A percentile compares a stretch with the other conserved stretches of the same genome.
Evolutionary conservation across 2,329 filamentous ascomycete genomes (phyloP).

Genomic region (Trematosphaeria pertusa): DNA sequence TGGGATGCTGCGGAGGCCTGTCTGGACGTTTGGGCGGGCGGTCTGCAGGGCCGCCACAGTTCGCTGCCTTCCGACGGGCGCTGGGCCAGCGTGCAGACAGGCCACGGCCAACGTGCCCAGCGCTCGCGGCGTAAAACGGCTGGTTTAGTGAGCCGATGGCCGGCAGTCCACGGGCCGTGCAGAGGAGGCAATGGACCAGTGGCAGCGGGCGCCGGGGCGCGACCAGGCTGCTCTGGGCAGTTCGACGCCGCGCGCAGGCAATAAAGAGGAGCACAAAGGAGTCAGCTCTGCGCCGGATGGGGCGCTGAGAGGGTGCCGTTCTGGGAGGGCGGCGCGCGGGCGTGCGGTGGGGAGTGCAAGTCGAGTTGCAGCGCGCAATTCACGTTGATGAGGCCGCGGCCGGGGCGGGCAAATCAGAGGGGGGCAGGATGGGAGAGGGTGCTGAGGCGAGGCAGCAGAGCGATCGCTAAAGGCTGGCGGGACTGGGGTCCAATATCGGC

Average conservation of each 20-base stretch:
- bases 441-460: slow-evolving; percentile 30
- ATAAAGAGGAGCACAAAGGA: neutral
- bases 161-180: slow-evolving; percentile 34
- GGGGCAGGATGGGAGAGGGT: slow-evolving; percentile 6
- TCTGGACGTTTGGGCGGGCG: slow-evolving; percentile 40
- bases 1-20: slow-evolving; percentile 19
- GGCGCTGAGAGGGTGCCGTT: slow-evolving; percentile 3
- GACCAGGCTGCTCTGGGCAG: neutral
- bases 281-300: neutral
- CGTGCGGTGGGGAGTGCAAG: slow-evolving; percentile 7
- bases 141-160: slow-evolving; percentile 30
- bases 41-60: slow-evolving; percentile 37
- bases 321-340: neutral
- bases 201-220: slow-evolving; percentile 10
- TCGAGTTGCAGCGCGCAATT: slow-evolving; percentile 27
- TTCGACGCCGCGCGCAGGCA: neutral
- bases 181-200: slow-evolving; percentile 34
- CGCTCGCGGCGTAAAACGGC: slow-evolving; percentile 35
- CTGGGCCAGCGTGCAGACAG: neutral
- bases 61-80: slow-evolving; percentile 24
- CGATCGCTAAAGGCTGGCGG: slow-evolving; percentile 30
- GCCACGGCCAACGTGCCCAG: slow-evolving; percentile 4
- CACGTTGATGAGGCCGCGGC: slow-evolving; percentile 25
- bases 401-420: slow-evolving; percentile 21
- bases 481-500: slow-evolving; percentile 29